phyloP scores from a whole-genome alignment of 208 protist genomes.

The Kentomonas sorsogonicus region DNA sequence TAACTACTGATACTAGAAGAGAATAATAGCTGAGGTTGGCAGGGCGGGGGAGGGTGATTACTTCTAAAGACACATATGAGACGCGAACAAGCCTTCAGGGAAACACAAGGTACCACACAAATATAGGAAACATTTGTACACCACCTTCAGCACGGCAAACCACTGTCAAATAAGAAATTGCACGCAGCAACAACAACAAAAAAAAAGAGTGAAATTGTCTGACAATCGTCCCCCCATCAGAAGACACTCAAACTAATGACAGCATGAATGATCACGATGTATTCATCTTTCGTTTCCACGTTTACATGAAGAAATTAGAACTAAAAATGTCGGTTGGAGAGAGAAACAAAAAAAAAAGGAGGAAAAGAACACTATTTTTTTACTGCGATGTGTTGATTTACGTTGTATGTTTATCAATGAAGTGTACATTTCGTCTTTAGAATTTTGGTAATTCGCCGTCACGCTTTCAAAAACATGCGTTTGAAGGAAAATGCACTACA shows the following conservation, averaged over 20 bases:
- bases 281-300: background rate
- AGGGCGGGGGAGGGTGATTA: no score
- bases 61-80: no score
- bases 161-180: conserved; percentile 2
- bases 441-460: no score
- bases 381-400: background rate
- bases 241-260: background rate
- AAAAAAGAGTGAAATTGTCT: conserved; percentile 17
- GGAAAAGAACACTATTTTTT: conserved; percentile 9
- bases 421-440: background rate
- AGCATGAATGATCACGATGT: background rate
- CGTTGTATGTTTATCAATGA: conserved; percentile 11
- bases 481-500: no score
- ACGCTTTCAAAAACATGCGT: no score
- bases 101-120: no score
- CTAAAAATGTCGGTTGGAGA: no score
- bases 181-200: conserved; percentile 10
- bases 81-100: conserved; percentile 8
- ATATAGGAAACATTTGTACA: background rate
- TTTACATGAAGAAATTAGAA: background rate
- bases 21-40: no score
- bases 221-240: background rate
- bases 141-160: no score
- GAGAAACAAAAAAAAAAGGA: background rate
- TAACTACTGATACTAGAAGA: no score